Percentiles rank a stretch among this genome's conserved stretches.
Conservation (phyloP, 2,329 filamentous ascomycete genomes). For the Colletotrichum agaves region DNA sequence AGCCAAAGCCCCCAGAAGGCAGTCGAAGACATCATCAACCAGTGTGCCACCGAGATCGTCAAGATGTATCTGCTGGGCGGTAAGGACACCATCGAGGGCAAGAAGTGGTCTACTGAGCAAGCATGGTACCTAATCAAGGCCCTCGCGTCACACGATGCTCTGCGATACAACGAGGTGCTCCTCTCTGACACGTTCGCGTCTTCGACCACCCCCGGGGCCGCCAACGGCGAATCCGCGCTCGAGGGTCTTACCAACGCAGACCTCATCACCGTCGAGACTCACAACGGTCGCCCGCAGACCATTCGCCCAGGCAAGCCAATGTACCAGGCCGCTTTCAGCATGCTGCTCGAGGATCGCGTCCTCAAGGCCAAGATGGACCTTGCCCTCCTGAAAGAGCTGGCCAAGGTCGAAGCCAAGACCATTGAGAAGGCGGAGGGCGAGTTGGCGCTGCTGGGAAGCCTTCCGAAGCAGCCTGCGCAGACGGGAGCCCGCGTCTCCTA, state of each 20-base stretch:
- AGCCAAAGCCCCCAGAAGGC: slow-evolving; percentile 86
- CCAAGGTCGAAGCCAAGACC: slow-evolving; percentile 75
- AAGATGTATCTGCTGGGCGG: slow-evolving; percentile 89
- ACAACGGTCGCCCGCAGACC: slow-evolving; percentile 79
- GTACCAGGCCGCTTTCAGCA: slow-evolving; percentile 83
- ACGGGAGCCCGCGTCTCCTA: slow-evolving; percentile 74
- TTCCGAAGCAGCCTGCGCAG: slow-evolving; percentile 78
- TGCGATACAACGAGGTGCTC: slow-evolving; percentile 89
- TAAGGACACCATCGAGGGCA: slow-evolving; percentile 55
- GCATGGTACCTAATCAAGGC: slow-evolving; percentile 89
- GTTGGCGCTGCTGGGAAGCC: slow-evolving; percentile 73
- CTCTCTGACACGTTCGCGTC: slow-evolving; percentile 79
- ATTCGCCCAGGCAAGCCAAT: slow-evolving; percentile 88
- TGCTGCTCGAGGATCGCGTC: slow-evolving; percentile 76
- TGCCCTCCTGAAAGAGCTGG: slow-evolving; percentile 73
- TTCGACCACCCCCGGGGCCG: slow-evolving; percentile 57
- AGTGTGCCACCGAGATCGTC: slow-evolving; percentile 88
- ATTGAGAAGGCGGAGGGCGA: slow-evolving; percentile 86
- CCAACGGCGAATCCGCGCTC: slow-evolving; percentile 78
- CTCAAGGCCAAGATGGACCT: slow-evolving; percentile 80
- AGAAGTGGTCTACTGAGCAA: slow-evolving; percentile 84
- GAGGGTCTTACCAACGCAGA: slow-evolving; percentile 86
- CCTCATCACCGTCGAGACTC: slow-evolving; percentile 79
- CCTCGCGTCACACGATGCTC: slow-evolving; percentile 72
- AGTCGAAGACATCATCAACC: slow-evolving; percentile 87